phyloP scores from a whole-genome alignment of 257 asterid genomes.

The Fraxinus cuspidata region DNA sequence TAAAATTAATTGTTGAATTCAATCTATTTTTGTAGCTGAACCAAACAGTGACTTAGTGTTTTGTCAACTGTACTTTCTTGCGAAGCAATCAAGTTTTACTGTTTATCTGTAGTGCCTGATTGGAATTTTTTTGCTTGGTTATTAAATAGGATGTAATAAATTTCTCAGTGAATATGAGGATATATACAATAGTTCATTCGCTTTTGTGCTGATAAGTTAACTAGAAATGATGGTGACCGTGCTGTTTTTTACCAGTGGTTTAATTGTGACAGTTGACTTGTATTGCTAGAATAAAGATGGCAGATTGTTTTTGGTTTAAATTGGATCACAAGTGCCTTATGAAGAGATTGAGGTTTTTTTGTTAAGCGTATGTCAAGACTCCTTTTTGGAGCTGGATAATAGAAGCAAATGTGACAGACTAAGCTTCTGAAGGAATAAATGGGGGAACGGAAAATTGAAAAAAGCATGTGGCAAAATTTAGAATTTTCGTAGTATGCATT shows the following conservation, averaged over 20 bases:
- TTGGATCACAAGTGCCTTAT: neutral
- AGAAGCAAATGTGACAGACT: neutral
- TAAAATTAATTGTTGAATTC: no score
- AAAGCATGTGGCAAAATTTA: neutral
- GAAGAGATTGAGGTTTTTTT: neutral
- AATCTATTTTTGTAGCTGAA: no score
- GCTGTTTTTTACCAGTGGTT: neutral
- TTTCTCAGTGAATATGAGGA: conserved; percentile 1
- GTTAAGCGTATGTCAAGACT: neutral
- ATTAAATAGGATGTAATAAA: conserved; percentile 9
- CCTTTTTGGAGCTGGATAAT: neutral
- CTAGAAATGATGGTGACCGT: conserved; percentile 12
- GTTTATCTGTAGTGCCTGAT: neutral
- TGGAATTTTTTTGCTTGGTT: conserved; percentile 7
- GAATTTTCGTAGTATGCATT: neutral
- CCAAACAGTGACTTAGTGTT: neutral
- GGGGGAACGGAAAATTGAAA: neutral
- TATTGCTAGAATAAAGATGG: neutral
- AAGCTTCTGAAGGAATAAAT: neutral
- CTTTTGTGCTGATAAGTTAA: conserved; percentile 16
- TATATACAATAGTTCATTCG: conserved; percentile 18
- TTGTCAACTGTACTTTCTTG: neutral
- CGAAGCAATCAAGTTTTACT: neutral
- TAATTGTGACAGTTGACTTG: neutral
- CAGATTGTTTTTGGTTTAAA: neutral